Conservation (phyloP, 768 basidiomycete genomes). For the Naematelia encephala region DNA sequence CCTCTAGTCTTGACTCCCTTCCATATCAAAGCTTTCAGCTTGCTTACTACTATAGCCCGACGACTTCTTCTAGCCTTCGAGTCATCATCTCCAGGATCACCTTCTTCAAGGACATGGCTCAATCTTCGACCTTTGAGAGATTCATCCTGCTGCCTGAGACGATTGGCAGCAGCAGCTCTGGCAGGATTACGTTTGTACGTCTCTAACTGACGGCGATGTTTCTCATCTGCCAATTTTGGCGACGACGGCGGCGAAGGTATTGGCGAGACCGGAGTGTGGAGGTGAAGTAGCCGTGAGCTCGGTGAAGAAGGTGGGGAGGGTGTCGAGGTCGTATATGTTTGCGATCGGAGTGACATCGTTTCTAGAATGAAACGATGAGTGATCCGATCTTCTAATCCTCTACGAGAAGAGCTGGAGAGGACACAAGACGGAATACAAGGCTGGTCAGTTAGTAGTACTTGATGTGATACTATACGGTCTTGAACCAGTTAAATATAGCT, state of each 20-base stretch:
- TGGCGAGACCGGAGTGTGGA: too few relatives aligned
- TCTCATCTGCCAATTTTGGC: neutral
- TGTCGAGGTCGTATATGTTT: neutral
- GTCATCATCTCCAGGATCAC: neutral
- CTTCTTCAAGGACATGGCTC: slow-evolving; percentile 5
- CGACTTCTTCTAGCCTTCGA: neutral
- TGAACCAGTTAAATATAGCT: too few relatives aligned
- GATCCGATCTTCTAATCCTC: too few relatives aligned
- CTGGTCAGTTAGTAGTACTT: too few relatives aligned
- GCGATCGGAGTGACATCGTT: neutral
- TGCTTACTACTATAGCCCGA: neutral
- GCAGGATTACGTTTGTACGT: slow-evolving; percentile 1
- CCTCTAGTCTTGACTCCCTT: neutral
- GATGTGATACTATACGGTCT: too few relatives aligned
- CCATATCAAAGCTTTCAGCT: neutral
- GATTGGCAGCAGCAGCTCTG: neutral
- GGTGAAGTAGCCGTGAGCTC: too few relatives aligned
- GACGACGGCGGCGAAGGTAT: neutral
- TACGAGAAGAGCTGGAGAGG: too few relatives aligned
- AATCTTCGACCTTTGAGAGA: neutral
- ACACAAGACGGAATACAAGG: too few relatives aligned
- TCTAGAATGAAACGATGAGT: too few relatives aligned
- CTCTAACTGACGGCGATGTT: slow-evolving; percentile 1
- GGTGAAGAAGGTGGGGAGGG: neutral
- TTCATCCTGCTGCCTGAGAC: neutral